Percentiles rank a stretch among this genome's conserved stretches.
Conservation (phyloP, 768 basidiomycete species). For the Hortiboletus campestris region DNA sequence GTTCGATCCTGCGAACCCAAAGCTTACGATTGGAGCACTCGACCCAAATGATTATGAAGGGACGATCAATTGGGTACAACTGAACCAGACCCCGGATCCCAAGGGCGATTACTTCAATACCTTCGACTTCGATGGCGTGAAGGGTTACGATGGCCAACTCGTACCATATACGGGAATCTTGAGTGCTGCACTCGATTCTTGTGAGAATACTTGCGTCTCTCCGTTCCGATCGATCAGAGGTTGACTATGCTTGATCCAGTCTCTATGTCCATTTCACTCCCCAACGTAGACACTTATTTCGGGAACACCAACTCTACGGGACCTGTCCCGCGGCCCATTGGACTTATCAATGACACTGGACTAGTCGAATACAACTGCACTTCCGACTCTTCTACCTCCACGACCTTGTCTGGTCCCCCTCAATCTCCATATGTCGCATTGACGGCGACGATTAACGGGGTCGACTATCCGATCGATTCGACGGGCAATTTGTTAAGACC, state of each 20-base stretch:
- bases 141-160: constrained; percentile 29
- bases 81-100: constrained; percentile 18
- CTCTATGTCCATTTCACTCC: constrained; percentile 14
- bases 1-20: constrained; percentile 29
- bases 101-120: constrained; percentile 17
- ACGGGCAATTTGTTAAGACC: constrained; percentile 22
- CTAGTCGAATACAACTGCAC: constrained; percentile 19
- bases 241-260: constrained; percentile 10
- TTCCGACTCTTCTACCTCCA: not conserved
- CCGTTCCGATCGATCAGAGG: not conserved
- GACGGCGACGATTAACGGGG: constrained; percentile 31
- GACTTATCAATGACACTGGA: not conserved
- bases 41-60: constrained; percentile 33
- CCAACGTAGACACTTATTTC: constrained; percentile 18
- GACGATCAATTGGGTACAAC: constrained; percentile 29
- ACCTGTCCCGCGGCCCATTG: constrained; percentile 17
- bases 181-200: constrained; percentile 24
- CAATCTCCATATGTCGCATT: constrained; percentile 23
- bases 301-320: constrained; percentile 19
- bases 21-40: constrained; percentile 32
- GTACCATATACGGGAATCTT: constrained; percentile 16
- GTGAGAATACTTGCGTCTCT: constrained; percentile 10
- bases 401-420: not conserved
- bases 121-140: constrained; percentile 28
- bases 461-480: constrained; percentile 32